Conservation (phyloP, 768 basidiomycete genomes). For the Tricholoma matsutake region DNA sequence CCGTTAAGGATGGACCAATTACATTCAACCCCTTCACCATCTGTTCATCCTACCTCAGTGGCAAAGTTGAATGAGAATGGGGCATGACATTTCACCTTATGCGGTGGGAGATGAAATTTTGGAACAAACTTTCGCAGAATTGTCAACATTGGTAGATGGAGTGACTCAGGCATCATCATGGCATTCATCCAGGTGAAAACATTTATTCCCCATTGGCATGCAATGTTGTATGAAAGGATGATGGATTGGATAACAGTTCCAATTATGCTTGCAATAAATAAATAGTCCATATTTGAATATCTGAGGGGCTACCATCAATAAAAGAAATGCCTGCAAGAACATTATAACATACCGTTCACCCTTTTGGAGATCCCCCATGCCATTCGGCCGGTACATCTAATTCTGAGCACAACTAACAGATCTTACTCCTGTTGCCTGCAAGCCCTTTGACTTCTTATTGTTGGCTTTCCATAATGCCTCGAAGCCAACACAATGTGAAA, state of each 20-base stretch:
- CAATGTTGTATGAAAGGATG: slow-evolving; percentile 25
- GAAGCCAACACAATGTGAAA: slow-evolving; percentile 10
- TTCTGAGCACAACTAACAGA: slow-evolving; percentile 15
- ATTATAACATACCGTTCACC: slow-evolving; percentile 9
- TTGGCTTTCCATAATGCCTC: slow-evolving; percentile 4
- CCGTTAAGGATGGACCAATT: slow-evolving; percentile 22
- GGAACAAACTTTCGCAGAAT: slow-evolving; percentile 13
- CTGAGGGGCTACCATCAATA: not conserved
- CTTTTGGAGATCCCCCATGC: not conserved
- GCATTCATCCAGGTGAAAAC: not conserved
- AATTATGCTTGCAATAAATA: slow-evolving; percentile 18
- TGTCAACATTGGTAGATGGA: too few relatives aligned
- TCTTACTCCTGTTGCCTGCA: slow-evolving; percentile 18
- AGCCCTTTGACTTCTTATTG: slow-evolving; percentile 8
- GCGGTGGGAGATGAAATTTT: slow-evolving; percentile 29
- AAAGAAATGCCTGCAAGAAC: too few relatives aligned
- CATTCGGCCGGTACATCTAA: slow-evolving; percentile 13
- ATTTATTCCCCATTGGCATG: slow-evolving; percentile 24
- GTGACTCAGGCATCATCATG: too few relatives aligned
- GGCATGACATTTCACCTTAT: slow-evolving; percentile 13
- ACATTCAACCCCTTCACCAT: slow-evolving; percentile 15
- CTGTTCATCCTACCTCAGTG: slow-evolving; percentile 19
- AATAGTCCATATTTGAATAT: slow-evolving; percentile 21
- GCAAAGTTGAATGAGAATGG: slow-evolving; percentile 22
- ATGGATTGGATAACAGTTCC: not conserved